Evolutionary conservation across 2,329 filamentous ascomycete genomes (phyloP).

Genomic region (Talaromyces sp.): DNA sequence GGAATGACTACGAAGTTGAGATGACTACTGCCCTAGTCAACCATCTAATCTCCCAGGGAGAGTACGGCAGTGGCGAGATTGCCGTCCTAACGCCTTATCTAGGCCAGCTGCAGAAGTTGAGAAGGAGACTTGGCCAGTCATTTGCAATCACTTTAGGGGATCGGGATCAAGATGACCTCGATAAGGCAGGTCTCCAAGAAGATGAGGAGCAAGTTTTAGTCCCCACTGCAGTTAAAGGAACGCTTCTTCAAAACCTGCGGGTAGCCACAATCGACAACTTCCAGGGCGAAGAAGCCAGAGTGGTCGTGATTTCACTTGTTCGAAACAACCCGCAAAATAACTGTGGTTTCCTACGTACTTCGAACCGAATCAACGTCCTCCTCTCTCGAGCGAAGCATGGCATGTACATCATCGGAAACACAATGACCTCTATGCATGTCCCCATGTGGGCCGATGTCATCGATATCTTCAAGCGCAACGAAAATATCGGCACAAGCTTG

Average conservation of each 20-base stretch:
- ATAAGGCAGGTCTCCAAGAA: slow-evolving; percentile 38
- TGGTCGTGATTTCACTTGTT: slow-evolving; percentile 69
- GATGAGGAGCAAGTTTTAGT: neutral
- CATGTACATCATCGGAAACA: slow-evolving; percentile 69
- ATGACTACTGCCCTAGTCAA: slow-evolving; percentile 63
- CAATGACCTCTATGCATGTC: slow-evolving; percentile 56
- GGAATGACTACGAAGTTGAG: slow-evolving; percentile 57
- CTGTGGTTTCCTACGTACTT: slow-evolving; percentile 65
- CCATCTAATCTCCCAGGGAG: slow-evolving; percentile 65
- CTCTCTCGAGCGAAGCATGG: slow-evolving; percentile 66
- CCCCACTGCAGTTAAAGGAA: slow-evolving; percentile 37
- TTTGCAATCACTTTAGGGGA: slow-evolving; percentile 66
- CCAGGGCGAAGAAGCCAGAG: slow-evolving; percentile 72
- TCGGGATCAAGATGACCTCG: slow-evolving; percentile 58
- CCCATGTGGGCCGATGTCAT: slow-evolving; percentile 65
- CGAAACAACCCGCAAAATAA: slow-evolving; percentile 62
- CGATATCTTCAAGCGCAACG: slow-evolving; percentile 47
- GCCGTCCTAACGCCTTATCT: slow-evolving; percentile 66
- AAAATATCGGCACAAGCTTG: slow-evolving; percentile 53
- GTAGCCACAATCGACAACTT: slow-evolving; percentile 73
- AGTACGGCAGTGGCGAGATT: slow-evolving; percentile 61
- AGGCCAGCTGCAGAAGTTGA: slow-evolving; percentile 53
- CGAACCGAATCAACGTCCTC: slow-evolving; percentile 69
- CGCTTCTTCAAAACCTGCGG: slow-evolving; percentile 51
- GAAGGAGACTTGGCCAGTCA: slow-evolving; percentile 36